phyloP scores from a whole-genome alignment of 768 basidiomycete genomes.

The Termitomyces eurrhizus region DNA sequence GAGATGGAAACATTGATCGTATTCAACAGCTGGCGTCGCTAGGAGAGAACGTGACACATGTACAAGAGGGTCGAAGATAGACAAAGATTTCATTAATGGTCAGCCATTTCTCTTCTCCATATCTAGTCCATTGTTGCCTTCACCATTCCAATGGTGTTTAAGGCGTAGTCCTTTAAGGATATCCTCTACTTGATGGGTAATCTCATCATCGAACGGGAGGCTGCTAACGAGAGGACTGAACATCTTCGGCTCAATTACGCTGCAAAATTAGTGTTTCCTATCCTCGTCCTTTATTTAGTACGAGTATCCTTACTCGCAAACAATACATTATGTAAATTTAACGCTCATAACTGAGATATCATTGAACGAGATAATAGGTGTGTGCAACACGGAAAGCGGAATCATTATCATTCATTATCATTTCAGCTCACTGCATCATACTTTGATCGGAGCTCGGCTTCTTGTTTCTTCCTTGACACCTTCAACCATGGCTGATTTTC shows the following conservation, averaged over 20 bases:
- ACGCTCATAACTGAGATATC: neutral
- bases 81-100: too few species aligned
- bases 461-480: neutral
- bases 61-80: too few species aligned
- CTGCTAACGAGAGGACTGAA: neutral
- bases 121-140: too few species aligned
- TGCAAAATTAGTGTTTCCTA: neutral
- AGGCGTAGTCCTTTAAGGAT: neutral
- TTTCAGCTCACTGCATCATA: neutral
- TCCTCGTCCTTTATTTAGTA: neutral
- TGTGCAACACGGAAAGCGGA: neutral
- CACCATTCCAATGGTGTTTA: too few species aligned
- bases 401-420: too few species aligned
- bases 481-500: constrained; percentile 14
- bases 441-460: constrained; percentile 9
- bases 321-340: neutral
- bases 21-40: neutral
- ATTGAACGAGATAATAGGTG: neutral
- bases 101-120: too few species aligned
- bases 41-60: neutral
- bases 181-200: neutral
- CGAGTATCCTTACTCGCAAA: neutral
- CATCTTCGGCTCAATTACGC: neutral
- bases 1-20: neutral
- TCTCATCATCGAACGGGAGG: neutral